These are phyloP conservation scores for Mucor ambiguus DNA, from an alignment of 371 early-diverging fungal genomes.

Conservation along the genomic window DNA sequence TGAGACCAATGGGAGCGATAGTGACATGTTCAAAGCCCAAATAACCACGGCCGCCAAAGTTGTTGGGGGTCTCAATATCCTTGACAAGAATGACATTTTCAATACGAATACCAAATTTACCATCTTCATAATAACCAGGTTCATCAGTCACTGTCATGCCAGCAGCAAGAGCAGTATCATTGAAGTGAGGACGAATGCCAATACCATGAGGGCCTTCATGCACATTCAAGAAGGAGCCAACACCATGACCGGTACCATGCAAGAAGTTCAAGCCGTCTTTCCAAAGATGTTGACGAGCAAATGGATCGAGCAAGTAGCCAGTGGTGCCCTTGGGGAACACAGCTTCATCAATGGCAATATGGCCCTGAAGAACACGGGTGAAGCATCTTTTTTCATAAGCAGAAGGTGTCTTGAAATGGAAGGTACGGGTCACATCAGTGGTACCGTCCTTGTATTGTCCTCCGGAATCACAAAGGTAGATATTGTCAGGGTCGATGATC, in stretches of 20 bases:
- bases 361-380: constrained; percentile 98
- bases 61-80: constrained; percentile 66
- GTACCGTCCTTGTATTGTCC: constrained; percentile 99
- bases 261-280: constrained; percentile 93
- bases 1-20: constrained; percentile 77
- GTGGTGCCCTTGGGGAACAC: constrained; percentile 90
- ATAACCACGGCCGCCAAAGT: constrained; percentile 83
- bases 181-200: constrained; percentile 73
- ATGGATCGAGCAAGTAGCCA: constrained; percentile 83
- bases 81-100: constrained; percentile 89
- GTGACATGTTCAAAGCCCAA: constrained; percentile 93
- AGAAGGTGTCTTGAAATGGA: constrained; percentile 90
- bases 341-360: constrained; percentile 88
- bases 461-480: constrained; percentile 98
- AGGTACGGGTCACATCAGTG: constrained; percentile 98
- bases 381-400: constrained; percentile 89
- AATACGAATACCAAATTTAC: constrained; percentile 97
- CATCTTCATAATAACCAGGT: constrained; percentile 99
- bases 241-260: constrained; percentile 99
- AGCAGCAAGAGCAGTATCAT: constrained; percentile 72
- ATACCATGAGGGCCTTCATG: constrained; percentile 99
- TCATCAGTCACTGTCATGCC: constrained; percentile 96
- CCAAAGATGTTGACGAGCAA: constrained; percentile 94
- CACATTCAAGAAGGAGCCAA: constrained; percentile 98
- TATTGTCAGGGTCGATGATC: constrained; percentile 56